A percentile compares a stretch with the other conserved stretches of the same genome.
Evolutionary conservation across 1,284 basidiomycete genomes (phyloP).

Genomic region (Ceraceosorus guamensis): DNA sequence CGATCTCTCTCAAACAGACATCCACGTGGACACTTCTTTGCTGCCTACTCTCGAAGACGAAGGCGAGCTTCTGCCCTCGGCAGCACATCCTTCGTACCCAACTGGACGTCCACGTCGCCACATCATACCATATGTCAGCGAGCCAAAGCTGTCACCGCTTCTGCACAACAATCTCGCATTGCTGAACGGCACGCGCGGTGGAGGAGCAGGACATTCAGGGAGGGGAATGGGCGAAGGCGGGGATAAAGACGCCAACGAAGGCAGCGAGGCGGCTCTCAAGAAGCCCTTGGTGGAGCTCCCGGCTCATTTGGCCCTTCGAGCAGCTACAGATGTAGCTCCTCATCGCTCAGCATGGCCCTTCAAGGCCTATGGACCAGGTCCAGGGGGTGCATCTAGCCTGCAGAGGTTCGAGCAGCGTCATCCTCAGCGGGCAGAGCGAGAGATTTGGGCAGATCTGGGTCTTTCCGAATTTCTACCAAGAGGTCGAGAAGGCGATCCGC

Average conservation of each 20-base stretch:
- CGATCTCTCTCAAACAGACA: too few species aligned
- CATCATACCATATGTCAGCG: neutral
- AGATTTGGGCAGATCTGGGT: neutral
- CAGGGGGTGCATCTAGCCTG: neutral
- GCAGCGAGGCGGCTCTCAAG: neutral
- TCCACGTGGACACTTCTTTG: neutral
- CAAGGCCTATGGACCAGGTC: neutral
- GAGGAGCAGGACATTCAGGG: too few species aligned
- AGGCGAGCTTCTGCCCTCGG: neutral
- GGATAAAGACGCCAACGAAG: too few species aligned
- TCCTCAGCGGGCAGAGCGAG: neutral
- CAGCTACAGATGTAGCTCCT: neutral
- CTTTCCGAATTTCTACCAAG: neutral
- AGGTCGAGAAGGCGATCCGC: constrained; percentile 1
- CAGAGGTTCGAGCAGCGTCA: neutral
- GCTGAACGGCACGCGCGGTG: neutral
- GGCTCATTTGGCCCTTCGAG: neutral
- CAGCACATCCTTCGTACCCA: neutral
- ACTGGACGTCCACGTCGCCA: neutral
- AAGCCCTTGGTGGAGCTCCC: neutral
- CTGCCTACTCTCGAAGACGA: neutral
- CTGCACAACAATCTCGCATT: neutral
- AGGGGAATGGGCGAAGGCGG: too few species aligned
- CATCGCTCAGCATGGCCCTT: neutral
- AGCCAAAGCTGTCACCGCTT: neutral